Percentiles rank a stretch among this genome's conserved stretches.
Evolutionary conservation across 179 eudicot genomes (phyloP).

Genomic region (Dionaea muscipula): DNA sequence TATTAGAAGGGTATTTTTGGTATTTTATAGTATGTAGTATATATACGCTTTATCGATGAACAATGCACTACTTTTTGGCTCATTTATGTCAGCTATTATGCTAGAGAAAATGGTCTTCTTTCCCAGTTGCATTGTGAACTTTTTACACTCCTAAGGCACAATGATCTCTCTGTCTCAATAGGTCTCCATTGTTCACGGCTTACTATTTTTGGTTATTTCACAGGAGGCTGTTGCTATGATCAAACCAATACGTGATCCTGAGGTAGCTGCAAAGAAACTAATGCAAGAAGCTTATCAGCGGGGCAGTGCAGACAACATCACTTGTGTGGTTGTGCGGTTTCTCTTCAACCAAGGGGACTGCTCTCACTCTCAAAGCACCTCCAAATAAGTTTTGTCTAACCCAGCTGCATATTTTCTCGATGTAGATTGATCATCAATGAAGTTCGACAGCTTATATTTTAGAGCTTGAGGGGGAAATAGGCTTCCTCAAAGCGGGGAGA

Average conservation of each 20-base stretch:
- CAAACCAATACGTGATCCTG: constrained; percentile 70
- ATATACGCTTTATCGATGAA: too few species aligned
- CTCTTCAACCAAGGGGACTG: constrained; percentile 18
- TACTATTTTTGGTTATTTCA: not conserved
- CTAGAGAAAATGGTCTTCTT: not conserved
- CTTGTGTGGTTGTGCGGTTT: constrained; percentile 78
- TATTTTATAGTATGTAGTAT: too few species aligned
- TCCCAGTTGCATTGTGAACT: not conserved
- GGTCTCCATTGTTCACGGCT: not conserved
- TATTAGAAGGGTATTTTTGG: too few species aligned
- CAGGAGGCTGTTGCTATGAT: constrained; percentile 92
- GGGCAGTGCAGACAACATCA: constrained; percentile 92
- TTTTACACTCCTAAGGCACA: not conserved
- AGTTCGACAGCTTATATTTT: too few species aligned
- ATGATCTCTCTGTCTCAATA: not conserved
- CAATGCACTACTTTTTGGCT: too few species aligned
- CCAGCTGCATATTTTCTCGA: too few species aligned
- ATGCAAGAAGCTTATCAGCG: constrained; percentile 89
- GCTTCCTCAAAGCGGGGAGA: too few species aligned
- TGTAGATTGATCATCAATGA: too few species aligned
- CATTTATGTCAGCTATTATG: too few species aligned
- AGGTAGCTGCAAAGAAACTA: constrained; percentile 78
- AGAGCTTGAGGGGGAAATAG: too few species aligned
- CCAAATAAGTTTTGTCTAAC: not conserved
- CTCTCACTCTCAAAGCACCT: constrained; percentile 6